Evolutionary conservation across 257 asterid genomes (phyloP).

Genomic region (Fraxinus pennsylvanica): DNA sequence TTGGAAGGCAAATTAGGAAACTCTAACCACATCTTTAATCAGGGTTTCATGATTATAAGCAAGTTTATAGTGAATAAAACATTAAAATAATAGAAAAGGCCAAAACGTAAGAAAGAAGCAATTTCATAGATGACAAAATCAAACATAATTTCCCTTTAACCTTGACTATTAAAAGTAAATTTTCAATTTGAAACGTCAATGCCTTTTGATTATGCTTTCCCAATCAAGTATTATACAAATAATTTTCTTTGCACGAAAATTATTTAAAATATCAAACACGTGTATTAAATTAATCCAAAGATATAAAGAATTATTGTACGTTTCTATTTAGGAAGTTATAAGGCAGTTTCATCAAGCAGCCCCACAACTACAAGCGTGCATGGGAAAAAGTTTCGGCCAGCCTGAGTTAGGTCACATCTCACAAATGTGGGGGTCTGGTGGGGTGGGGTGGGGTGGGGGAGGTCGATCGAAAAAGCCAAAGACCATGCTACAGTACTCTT

Average conservation of each 20-base stretch:
- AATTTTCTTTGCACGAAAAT: background rate
- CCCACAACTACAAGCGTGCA: background rate
- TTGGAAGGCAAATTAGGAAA: too few relatives aligned
- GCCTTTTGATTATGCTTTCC: background rate
- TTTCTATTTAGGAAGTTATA: background rate
- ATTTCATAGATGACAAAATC: background rate
- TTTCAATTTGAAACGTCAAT: background rate
- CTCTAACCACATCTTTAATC: background rate
- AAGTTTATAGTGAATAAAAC: background rate
- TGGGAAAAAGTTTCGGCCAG: background rate
- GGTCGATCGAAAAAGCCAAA: background rate
- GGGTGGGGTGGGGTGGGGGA: too few relatives aligned
- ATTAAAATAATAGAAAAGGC: background rate
- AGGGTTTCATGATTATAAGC: background rate
- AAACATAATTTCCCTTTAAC: background rate
- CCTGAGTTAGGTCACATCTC: background rate
- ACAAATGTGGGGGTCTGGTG: background rate
- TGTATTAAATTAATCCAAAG: background rate
- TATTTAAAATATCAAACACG: background rate
- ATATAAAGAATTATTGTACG: background rate
- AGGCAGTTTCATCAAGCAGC: background rate
- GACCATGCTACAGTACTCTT: background rate
- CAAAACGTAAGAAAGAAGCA: background rate
- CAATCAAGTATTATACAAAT: background rate
- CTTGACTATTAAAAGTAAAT: background rate